phyloP scores from a whole-genome alignment of 1,284 basidiomycete genomes.

The Cryptococcus maquisensis region DNA sequence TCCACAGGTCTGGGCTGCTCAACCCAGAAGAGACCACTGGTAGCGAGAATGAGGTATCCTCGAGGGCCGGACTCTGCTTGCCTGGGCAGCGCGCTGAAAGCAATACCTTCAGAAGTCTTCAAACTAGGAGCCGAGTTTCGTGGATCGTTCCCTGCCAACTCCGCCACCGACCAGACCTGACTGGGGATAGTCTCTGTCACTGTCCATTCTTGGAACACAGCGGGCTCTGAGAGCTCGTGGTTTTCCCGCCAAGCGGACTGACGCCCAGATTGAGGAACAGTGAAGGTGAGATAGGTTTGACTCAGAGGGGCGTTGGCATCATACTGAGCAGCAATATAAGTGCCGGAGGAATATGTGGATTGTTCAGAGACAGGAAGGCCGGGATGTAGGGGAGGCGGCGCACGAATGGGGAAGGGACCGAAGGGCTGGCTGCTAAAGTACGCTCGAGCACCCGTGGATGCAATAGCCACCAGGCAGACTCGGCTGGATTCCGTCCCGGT shows the following conservation, averaged over 20 bases:
- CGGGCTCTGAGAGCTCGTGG: slow-evolving; percentile 21
- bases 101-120: slow-evolving; percentile 20
- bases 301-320: slow-evolving; percentile 17
- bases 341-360: slow-evolving; percentile 42
- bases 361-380: slow-evolving; percentile 14
- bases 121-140: slow-evolving; percentile 12
- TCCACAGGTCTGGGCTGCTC: slow-evolving; percentile 38
- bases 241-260: slow-evolving; percentile 39
- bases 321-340: slow-evolving; percentile 32
- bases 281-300: slow-evolving; percentile 25
- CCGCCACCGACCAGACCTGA: slow-evolving; percentile 73
- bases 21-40: slow-evolving; percentile 35
- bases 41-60: slow-evolving; percentile 38
- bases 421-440: slow-evolving; percentile 17
- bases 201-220: slow-evolving; percentile 34
- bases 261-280: slow-evolving; percentile 31
- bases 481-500: slow-evolving; percentile 49
- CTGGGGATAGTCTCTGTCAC: slow-evolving; percentile 61
- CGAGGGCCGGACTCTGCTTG: slow-evolving; percentile 28
- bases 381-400: slow-evolving; percentile 28
- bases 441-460: slow-evolving; percentile 52
- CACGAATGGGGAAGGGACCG: slow-evolving; percentile 2
- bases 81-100: slow-evolving; percentile 30
- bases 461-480: slow-evolving; percentile 72
- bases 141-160: slow-evolving; percentile 41